A percentile compares a stretch with the other conserved stretches of the same genome.
Evolutionary conservation across 805 yeast species (phyloP).

Genomic region (Komagataella phaffii): DNA sequence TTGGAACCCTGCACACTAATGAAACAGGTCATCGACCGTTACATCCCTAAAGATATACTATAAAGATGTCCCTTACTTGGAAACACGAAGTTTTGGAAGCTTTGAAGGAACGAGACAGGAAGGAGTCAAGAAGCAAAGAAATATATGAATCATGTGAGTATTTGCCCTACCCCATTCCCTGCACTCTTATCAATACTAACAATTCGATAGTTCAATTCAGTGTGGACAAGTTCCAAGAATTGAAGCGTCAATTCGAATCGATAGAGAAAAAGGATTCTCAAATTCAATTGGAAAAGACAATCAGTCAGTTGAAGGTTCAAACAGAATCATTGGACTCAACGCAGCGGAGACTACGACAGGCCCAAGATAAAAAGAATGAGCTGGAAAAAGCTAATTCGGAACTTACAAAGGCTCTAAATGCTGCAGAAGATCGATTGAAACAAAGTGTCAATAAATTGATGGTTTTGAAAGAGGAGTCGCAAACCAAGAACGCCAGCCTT

Average conservation of each 20-base stretch:
- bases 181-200: not conserved
- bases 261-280: not conserved
- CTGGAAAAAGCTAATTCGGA: not conserved
- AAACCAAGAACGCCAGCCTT: slow-evolving; percentile 27
- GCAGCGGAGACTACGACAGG: not conserved
- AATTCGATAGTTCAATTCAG: not conserved
- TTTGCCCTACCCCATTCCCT: not conserved
- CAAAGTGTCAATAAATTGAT: not conserved
- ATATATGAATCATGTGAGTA: not conserved
- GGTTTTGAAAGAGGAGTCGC: slow-evolving; percentile 14
- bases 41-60: not conserved
- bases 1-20: not conserved
- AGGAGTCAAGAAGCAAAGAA: not conserved
- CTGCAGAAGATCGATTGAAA: not conserved
- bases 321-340: not conserved
- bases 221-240: not conserved
- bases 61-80: not conserved
- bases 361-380: not conserved
- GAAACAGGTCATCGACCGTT: not conserved
- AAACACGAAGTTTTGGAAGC: not conserved
- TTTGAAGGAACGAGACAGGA: not conserved
- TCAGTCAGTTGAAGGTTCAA: not conserved
- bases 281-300: not conserved
- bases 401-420: not conserved
- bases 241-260: not conserved